Evolutionary conservation across 2,329 filamentous ascomycete species (phyloP), one percentile per base, ranked within the genome.

Genomic region (Xylaria sp.): DNA sequence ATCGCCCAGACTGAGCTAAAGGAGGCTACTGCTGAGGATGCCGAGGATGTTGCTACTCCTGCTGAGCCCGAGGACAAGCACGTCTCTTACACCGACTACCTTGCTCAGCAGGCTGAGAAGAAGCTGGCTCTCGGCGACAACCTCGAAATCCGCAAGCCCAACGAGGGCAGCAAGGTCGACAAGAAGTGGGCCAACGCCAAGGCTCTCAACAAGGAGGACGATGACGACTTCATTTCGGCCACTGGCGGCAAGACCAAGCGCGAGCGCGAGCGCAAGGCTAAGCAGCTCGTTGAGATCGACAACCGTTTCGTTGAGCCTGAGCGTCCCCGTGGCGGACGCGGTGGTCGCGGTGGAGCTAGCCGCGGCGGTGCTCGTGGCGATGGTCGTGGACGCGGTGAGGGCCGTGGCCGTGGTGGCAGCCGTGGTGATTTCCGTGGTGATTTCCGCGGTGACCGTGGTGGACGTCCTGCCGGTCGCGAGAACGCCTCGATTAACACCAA

Each of bases 101-200:
- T 97, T 63, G 92, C 90, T 79, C 85, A 89, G 82, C 83, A 81
- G 76, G 86, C 86, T 68, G 87, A 88, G 85, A 95, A 94, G 89
- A 94, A 93, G 85, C 83, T 89, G 73, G 88, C 88, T 74, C 88
- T 95, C 73, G 88, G 88, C 76, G 82, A 84, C 75, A 76, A 74
- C 63, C 87, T 90, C 77, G 88, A 93, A 78, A 87, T 93, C 79
- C 95, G 96, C 85, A 90, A 94, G 86, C 85, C 95, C 82, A 97
- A 98, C 87, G 94, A 97, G 86, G 94, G 94, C 79, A 88, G 86
- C 86, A 93, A 93, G 86, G 80, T 85, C 77, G 90, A 94, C 87
- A 95, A 96, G 89, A 96, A 97, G 88, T 97, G 94, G 93, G 92
- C 92, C 78, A 86, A 88, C 77, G 94, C 93, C 80, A 97, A 94